Base-by-base conservation (phyloP, 176 grass and related monocot species). In the Elymus sibiricus region DNA sequence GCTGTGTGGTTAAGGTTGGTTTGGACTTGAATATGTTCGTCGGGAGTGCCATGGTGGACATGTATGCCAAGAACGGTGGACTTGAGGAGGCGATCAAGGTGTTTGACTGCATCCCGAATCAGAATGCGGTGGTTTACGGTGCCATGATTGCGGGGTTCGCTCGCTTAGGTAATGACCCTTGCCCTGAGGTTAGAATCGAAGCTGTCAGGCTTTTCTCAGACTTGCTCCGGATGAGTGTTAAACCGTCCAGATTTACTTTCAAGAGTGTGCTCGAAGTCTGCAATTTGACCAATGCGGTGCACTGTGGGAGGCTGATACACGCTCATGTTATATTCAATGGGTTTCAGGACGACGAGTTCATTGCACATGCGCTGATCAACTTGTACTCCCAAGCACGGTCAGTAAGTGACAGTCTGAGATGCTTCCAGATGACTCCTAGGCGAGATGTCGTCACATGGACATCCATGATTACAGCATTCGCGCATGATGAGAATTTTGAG, bases 131-230 rank as follows among this genome's bases (percentile, higher is more conserved):
- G 14, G 80, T 95, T 32, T 91, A 95, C 77, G 90, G 88, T 93
- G 89, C 91, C 77, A 90, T 98, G 95, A 98, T 98, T 75, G 95
- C 93, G 0, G 92, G 95, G 11, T 94, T 93, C 65, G 88, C 90
- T 80, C 82, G 89, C 22, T 65, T 97, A 74, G 95, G 92, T 70
- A 93, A 89, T 17, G 87, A 93, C 43, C 79, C 72, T n/a, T 91
- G 87, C 59, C 44, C 70, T 34, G 84, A 91, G 88, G 17, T 82
- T 35, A 90, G 82, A 74, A 59, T 87, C 21, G 75, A 85, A 85
- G 89, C 92, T 27, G 65, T 95, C 27, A 86, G 70, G 76, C 82
- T 98, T 76, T 98, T 88, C 49, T 65, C 64, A 38, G 75, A 91
- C 37, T 88, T 95, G 85, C 88, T 95, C 28, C 66, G 39, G 16